phyloP scores from a whole-genome alignment of 345 rosid species.

The Dipteronia sinensis region DNA sequence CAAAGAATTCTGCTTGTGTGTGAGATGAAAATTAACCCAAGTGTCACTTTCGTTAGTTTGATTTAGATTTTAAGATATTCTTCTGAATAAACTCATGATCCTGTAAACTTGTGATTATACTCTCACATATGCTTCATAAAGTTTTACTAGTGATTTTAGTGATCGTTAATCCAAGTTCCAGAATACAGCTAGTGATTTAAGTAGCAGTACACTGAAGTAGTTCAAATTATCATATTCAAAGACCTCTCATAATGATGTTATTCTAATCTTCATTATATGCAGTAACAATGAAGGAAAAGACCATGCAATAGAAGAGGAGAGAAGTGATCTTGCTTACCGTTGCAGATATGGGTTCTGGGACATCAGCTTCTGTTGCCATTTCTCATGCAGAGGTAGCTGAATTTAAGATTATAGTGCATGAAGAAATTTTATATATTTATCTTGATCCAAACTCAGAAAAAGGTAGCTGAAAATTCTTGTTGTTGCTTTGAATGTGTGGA shows the following conservation, averaged over 20 bases:
- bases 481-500: conserved; percentile 30
- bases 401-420: not conserved
- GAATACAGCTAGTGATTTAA: not conserved
- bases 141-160: not conserved
- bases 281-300: not conserved
- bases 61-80: not conserved
- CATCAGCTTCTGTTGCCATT: conserved; percentile 67
- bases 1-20: not conserved
- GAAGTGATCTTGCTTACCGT: conserved; percentile 39
- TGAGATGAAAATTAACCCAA: not conserved
- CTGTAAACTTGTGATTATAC: not conserved
- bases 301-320: conserved; percentile 10
- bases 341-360: conserved; percentile 34
- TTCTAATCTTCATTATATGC: not conserved
- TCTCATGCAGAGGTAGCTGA: conserved; percentile 25
- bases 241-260: not conserved
- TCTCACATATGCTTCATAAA: not conserved
- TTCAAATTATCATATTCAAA: not conserved
- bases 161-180: not conserved
- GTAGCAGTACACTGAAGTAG: not conserved
- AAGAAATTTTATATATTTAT: conserved; percentile 6
- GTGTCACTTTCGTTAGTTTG: not conserved
- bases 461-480: conserved; percentile 8
- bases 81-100: conserved; percentile 19
- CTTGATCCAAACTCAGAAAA: conserved; percentile 1